Conservation (phyloP, 306 rosid species). For the Vigna reflexopilosa region DNA sequence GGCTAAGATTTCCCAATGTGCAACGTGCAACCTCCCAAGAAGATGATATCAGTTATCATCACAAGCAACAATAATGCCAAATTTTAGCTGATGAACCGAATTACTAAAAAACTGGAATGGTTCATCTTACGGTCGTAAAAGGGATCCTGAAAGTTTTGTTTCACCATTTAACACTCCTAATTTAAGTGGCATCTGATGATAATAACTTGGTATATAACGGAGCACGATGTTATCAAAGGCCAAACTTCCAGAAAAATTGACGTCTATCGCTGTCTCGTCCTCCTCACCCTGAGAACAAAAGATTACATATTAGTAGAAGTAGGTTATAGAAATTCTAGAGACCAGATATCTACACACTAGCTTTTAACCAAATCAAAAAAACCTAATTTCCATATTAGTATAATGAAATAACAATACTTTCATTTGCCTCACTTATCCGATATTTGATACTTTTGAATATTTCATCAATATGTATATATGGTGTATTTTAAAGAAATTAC, state of each 20-base stretch:
- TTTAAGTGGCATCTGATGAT: slow-evolving; percentile 68
- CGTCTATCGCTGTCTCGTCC: slow-evolving; percentile 90
- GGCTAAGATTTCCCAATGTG: too few species aligned
- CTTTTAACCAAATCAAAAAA: slow-evolving; percentile 36
- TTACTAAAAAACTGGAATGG: slow-evolving; percentile 23
- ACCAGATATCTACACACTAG: slow-evolving; percentile 18
- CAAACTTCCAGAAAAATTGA: slow-evolving; percentile 88
- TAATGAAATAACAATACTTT: neutral
- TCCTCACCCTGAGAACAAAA: slow-evolving; percentile 75
- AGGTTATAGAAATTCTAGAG: slow-evolving; percentile 12
- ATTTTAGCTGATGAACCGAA: slow-evolving; percentile 21
- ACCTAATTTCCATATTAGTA: slow-evolving; percentile 35
- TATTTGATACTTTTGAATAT: neutral
- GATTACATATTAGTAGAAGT: slow-evolving; percentile 32
- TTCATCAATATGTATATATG: neutral
- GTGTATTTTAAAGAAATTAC: neutral
- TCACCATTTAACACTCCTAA: slow-evolving; percentile 87
- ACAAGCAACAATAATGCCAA: slow-evolving; percentile 28
- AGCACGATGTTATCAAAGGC: slow-evolving; percentile 80
- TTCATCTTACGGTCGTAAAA: slow-evolving; percentile 84
- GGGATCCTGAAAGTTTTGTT: slow-evolving; percentile 88
- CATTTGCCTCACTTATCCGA: neutral
- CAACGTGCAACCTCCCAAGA: slow-evolving; percentile 17
- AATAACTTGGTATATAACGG: slow-evolving; percentile 82
- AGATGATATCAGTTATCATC: neutral